Base-by-base conservation (phyloP, 2,329 filamentous ascomycete species). In the Pezicula radicicola region DNA sequence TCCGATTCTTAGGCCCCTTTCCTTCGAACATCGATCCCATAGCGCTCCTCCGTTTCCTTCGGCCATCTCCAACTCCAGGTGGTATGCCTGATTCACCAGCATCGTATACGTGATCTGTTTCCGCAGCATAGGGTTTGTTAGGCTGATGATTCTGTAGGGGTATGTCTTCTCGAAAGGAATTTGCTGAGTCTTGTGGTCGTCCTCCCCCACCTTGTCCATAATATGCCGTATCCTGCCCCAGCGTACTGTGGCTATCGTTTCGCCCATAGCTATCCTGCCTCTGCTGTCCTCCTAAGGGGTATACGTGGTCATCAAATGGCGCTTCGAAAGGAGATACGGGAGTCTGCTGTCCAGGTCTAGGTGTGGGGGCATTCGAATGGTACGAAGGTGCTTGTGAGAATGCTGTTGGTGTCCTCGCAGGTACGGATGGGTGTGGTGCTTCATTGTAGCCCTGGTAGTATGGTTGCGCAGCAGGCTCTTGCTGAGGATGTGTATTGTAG, bases 241-340 rank as follows among this genome's bases (percentile, higher is more conserved):
- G 66, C 40, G 66, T 66, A 49, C 53, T 63, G 58, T 61, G 69
- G 59, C 65, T 69, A 27, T 55, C 49, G 21, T 41, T 45, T 21
- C 45, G 42, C 51, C 67, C 65, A 56, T 68, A 69, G 13, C 60
- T 41, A 49, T 60, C 56, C 46, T 53, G 48, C 53, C 50, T 42
- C 3, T 48, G 25, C 53, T 56, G 65, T 75, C 76, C 30, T 45
- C 54, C 46, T 47, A 78, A 72, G 51, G 83, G 81, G 64, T 88
- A 87, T 52, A 78, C 76, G 69, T 84, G 75, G 66, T 88, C 85
- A 68, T 87, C 84, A 66, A 88, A 88, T 51, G 84, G 81, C 45
- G 79, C 80, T 50, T 83, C 80, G 65, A 87, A 87, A 9, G 85
- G 84, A 18, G 82, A 79, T 16, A 78, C 62, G 1, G 62, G 60